These are phyloP conservation scores for Metrosideros polymorpha DNA, from an alignment of 441 rosid genomes.

Conservation along the genomic window DNA sequence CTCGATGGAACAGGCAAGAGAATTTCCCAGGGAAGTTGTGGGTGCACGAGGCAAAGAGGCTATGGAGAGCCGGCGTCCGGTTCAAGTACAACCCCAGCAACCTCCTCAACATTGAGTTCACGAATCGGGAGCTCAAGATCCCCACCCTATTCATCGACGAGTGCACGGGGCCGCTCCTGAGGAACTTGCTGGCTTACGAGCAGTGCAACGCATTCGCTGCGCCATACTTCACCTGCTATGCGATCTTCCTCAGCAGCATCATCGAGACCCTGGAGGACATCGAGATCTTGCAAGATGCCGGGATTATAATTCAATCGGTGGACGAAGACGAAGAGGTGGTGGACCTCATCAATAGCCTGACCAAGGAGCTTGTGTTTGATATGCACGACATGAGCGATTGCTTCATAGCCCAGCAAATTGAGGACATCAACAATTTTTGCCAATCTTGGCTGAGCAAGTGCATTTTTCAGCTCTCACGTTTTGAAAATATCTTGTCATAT, in stretches of 20 bases:
- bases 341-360: not conserved
- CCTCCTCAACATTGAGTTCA: slow-evolving; percentile 1
- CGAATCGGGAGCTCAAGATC: not conserved
- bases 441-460: not conserved
- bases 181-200: not conserved
- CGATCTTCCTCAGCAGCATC: not conserved
- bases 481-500: not conserved
- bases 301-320: not conserved
- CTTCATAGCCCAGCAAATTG: slow-evolving; percentile 2
- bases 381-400: not conserved
- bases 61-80: not conserved
- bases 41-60: not conserved
- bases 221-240: not conserved
- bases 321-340: not conserved
- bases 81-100: not conserved
- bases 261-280: not conserved
- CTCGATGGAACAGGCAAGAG: not conserved
- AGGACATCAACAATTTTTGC: slow-evolving; percentile 1
- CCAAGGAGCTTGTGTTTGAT: slow-evolving; percentile 2
- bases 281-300: not conserved
- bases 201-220: not conserved
- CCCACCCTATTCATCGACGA: not conserved
- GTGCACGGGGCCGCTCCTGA: not conserved
- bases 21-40: not conserved
- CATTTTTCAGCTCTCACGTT: not conserved